phyloP scores from a whole-genome alignment of 2,329 filamentous ascomycete genomes.

The Verticillium isaacii region DNA sequence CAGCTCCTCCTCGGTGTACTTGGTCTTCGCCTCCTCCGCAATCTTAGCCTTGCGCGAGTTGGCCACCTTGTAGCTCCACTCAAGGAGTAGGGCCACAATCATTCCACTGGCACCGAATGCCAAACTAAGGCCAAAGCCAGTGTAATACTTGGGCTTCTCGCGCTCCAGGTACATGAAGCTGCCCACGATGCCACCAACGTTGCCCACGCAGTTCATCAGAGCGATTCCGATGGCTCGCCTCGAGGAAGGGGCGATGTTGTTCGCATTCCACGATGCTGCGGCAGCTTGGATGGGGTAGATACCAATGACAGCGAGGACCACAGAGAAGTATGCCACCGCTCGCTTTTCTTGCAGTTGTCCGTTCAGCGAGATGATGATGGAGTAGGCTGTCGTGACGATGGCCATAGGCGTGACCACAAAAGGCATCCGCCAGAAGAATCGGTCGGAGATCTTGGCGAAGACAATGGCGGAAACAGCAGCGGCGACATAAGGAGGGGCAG shows the following conservation, averaged over 20 bases:
- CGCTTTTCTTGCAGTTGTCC: slow-evolving; percentile 5
- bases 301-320: slow-evolving; percentile 10
- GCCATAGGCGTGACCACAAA: slow-evolving; percentile 10
- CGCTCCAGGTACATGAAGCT: slow-evolving; percentile 21
- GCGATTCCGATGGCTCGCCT: slow-evolving; percentile 20
- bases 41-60: slow-evolving; percentile 20
- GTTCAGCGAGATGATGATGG: slow-evolving; percentile 8
- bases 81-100: slow-evolving; percentile 22
- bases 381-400: slow-evolving; percentile 10
- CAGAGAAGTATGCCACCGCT: slow-evolving; percentile 10
- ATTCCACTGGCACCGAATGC: slow-evolving; percentile 24
- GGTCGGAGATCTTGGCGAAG: slow-evolving; percentile 63
- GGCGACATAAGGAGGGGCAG: slow-evolving; percentile 53
- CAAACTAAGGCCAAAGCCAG: slow-evolving; percentile 26
- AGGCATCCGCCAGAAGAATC: slow-evolving; percentile 57
- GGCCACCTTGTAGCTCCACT: slow-evolving; percentile 19
- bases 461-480: slow-evolving; percentile 58
- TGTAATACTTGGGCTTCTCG: slow-evolving; percentile 43
- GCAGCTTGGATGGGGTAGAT: slow-evolving; percentile 13
- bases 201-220: slow-evolving; percentile 22
- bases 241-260: slow-evolving; percentile 19
- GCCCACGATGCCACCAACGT: slow-evolving; percentile 21
- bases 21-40: slow-evolving; percentile 15
- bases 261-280: slow-evolving; percentile 13
- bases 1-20: slow-evolving; percentile 24